Evolutionary conservation across 257 asterid genomes (phyloP).

Genomic region (Scutellaria galericulata): DNA sequence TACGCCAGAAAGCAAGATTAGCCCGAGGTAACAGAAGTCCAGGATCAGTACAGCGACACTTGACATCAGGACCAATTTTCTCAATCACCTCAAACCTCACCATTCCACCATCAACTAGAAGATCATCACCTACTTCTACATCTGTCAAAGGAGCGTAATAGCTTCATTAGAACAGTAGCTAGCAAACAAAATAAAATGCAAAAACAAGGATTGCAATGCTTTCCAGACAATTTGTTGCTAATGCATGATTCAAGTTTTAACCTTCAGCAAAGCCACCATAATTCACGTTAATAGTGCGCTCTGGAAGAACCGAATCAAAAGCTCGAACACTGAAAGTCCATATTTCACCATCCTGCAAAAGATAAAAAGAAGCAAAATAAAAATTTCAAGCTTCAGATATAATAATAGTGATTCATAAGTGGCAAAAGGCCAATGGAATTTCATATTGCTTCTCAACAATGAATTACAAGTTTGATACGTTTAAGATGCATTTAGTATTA

Average conservation of each 20-base stretch:
- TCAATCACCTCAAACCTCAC: slow-evolving; percentile 97
- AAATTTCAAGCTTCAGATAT: slow-evolving; percentile 23
- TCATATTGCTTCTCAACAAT: slow-evolving; percentile 1
- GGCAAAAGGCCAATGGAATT: slow-evolving; percentile 14
- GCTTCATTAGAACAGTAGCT: slow-evolving; percentile 46
- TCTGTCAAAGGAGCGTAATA: slow-evolving; percentile 53
- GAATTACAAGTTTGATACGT: neutral
- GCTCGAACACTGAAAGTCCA: slow-evolving; percentile 98
- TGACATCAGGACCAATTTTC: slow-evolving; percentile 98
- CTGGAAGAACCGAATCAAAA: slow-evolving; percentile 79
- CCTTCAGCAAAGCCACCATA: slow-evolving; percentile 91
- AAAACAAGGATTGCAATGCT: slow-evolving; percentile 11
- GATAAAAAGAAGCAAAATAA: slow-evolving; percentile 27
- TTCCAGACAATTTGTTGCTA: slow-evolving; percentile 40
- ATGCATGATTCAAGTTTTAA: slow-evolving; percentile 50
- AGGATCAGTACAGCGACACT: slow-evolving; percentile 92
- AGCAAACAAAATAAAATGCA: slow-evolving; percentile 37
- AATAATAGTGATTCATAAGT: neutral
- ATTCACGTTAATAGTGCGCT: slow-evolving; percentile 77
- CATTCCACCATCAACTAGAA: slow-evolving; percentile 99
- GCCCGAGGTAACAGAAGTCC: slow-evolving; percentile 97
- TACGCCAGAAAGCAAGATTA: slow-evolving; percentile 94
- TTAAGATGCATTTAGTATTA: neutral
- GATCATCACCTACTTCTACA: slow-evolving; percentile 89
- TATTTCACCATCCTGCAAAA: slow-evolving; percentile 78